Base-by-base conservation (phyloP, 495 filamentous ascomycete species). In the Cercophora newfieldiana region DNA sequence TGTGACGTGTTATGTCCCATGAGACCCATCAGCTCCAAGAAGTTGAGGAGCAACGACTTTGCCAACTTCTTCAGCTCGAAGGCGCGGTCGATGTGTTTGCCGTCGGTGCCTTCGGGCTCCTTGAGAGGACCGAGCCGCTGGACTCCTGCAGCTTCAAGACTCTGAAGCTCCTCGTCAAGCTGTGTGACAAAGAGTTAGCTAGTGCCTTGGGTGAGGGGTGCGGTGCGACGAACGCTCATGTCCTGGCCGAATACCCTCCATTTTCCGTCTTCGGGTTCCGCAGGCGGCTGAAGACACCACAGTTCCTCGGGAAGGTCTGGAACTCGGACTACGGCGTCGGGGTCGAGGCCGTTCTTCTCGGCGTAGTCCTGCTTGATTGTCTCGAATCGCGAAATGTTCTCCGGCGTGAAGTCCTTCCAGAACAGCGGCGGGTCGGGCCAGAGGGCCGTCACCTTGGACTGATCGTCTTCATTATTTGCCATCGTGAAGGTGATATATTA, bases 371-470 rank as follows among this genome's bases (percentile, higher is more conserved):
- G 74, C 69, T 71, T 81, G 71, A 71, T 81, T 69, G 82, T 69
- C 37, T 89, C 81, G 55, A 96, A 84, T 33, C 84, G 87, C 25
- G 86, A 77, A 65, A 95, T 71, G 75, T 96, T 97, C 0, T 89
- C 86, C 3, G 85, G 71, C 0, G 92, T 97, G 79, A 98, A 98
- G 74, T 88, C 82, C 67, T 91, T 90, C 86, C 92, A 98, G 81
- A 97, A 93, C 3, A 90, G 88, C 22, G 95, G 95, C 3, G 95
- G 95, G 18, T 90, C 84, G 19, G 95, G 94, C 77, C 93, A 82
- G 24, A 79, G 77, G 8, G 78, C 71, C n/a, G 77, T 73, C 10
- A 76, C 72, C 44, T 74, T 72, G 10, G 69, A 68, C 28, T 77
- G 69, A 51, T 81, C 78, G 31, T 83, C 77, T 49, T 77, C 72